Base-by-base conservation (phyloP, 2,329 filamentous ascomycete species). In the Rhinocladiella similis region DNA sequence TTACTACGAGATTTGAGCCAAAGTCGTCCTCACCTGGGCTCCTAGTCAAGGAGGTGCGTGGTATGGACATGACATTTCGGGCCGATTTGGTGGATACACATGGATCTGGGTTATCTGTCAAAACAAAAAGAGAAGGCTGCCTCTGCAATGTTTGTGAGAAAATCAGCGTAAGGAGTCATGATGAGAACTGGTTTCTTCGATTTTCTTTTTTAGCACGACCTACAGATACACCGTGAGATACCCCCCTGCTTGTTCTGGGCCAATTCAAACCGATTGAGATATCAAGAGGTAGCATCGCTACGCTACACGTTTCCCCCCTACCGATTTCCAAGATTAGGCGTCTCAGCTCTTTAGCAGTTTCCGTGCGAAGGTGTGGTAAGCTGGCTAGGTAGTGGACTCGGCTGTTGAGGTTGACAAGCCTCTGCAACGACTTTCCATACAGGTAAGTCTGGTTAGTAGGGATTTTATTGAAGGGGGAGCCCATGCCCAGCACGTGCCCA, bases 1-100 rank as follows among this genome's bases (percentile, higher is more conserved):
- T 72, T 97, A 88, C 75, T 97, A 95, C 75, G 90, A 93, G 43
- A 62, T 66, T 45, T 66, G 62, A 66, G 47, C 10, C 14, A 41
- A 16, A 9, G 14, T 41, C 38, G 18, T 6, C 12, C 10, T 3
- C 29, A 33, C 3, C 29, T 33, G 6, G 29, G 5, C 3, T 3
- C 29, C 29, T 33, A 4, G 10, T 12, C 2, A 33, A 12, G 10
- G 10, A 33, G 29, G 10, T 4, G 29, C 10, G 12, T 41, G n/a
- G 6, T 41, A 12, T 10, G 29, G 10, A 33, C 5, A 41, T n/a
- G 38, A 16, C 6, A 41, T 16, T 7, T 41, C 29, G 12, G 38
- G 5, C 38, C n/a, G 12, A 41, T 41, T 16, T 41, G 38, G 10
- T 16, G 35, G 38, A 7, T 33, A 7, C 10, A 33, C 29, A 9